Base-by-base conservation (phyloP, 495 filamentous ascomycete genomes). In the Tuber umbilicatum region DNA sequence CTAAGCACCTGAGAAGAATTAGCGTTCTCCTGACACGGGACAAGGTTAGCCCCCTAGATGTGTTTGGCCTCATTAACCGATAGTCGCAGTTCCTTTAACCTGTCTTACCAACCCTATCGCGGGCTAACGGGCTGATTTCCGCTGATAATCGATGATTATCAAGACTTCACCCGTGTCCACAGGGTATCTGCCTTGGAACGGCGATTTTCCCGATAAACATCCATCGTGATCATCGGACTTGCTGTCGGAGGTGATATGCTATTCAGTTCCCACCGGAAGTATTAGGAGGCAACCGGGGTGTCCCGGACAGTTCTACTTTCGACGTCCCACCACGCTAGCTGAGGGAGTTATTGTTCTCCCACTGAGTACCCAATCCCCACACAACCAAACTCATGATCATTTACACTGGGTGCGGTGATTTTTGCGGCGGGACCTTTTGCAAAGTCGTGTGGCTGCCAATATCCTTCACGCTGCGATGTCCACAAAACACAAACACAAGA, bases 361-460 rank as follows among this genome's bases (percentile, higher is more conserved):
- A 7, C 55, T 64, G 3, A 35, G 31, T 31, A 14, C 55, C 55
- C 55, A 16, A 35, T 64, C 55, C 55, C 55, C 55, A 35, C 55
- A 35, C 55, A 31, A 64, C 55, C 55, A 64, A 64, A 64, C 55
- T 35, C 27, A 27, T 64, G 55, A 64, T 64, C 55, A 64, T 64
- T 64, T 64, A 19, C 55, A 35, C 27, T 35, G 55, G 55, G 31
- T 64, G 27, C 55, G 55, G 55, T 64, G 55, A 35, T 64, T 35
- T 35, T 35, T 64, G 55, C 55, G 55, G 55, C 55, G 55, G 55
- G 55, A 64, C 55, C 55, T 64, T 64, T 64, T 16, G 55, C 55
- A 64, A 64, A 35, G 27, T 64, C 27, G 55, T 17, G 27, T 55
- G 23, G 50, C 55, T 35, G 27, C 19, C 55, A 64, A 17, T 64